phyloP scores from a whole-genome alignment of 2,329 filamentous ascomycete genomes.

The Hawksworthiomyces lignivorus region DNA sequence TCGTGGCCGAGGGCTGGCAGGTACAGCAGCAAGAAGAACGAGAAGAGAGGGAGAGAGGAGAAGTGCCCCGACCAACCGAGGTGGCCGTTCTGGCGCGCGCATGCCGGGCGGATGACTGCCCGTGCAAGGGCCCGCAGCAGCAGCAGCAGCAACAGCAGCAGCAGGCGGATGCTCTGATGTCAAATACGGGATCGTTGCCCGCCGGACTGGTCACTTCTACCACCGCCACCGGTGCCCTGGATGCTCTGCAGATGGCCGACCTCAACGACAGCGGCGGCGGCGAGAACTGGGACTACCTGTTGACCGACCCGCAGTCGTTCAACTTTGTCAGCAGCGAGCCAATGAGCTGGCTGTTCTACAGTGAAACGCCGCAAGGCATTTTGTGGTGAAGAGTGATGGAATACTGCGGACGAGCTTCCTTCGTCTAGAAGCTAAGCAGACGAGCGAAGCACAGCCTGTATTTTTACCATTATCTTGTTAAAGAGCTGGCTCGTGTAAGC shows the following conservation, averaged over 20 bases:
- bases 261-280: no score
- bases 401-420: no score
- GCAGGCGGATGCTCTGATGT: no score
- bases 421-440: no score
- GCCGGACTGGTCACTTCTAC: no score
- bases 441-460: no score
- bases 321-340: conserved; percentile 8
- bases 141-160: conserved; percentile 3
- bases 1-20: neutral
- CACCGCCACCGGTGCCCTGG: neutral
- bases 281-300: conserved; percentile 35
- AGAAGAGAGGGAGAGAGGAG: conserved; percentile 7
- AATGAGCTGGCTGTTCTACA: conserved; percentile 23
- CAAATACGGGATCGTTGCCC: no score
- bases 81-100: neutral
- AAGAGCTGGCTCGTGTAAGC: no score
- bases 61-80: neutral
- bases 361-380: conserved; percentile 1
- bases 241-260: no score
- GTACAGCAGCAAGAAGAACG: neutral
- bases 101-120: conserved; percentile 4
- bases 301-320: conserved; percentile 19
- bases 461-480: no score
- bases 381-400: conserved; percentile 1
- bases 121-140: neutral